These are phyloP conservation scores for Mucor saturninus DNA, from an alignment of 371 early-diverging fungal species.

Conservation along the genomic window DNA sequence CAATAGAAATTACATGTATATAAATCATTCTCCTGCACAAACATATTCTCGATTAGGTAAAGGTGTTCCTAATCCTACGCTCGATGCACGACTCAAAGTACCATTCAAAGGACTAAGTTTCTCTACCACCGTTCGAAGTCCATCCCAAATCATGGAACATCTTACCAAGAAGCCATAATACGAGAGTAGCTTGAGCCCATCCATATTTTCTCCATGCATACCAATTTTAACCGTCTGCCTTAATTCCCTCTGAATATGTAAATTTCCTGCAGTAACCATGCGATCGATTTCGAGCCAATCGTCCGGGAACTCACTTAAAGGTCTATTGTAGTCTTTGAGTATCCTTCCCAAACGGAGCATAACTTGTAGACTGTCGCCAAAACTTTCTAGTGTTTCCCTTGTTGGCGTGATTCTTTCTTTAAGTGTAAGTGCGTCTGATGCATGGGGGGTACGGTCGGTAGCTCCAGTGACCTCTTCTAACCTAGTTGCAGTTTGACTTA, in stretches of 20 bases:
- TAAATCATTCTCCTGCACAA: neutral
- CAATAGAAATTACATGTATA: too few species aligned
- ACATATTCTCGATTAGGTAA: slow-evolving; percentile 23
- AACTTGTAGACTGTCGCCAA: slow-evolving; percentile 23
- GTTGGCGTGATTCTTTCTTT: slow-evolving; percentile 23
- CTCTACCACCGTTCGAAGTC: slow-evolving; percentile 28
- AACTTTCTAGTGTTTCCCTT: slow-evolving; percentile 22
- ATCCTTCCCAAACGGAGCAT: slow-evolving; percentile 26
- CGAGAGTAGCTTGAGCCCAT: slow-evolving; percentile 23
- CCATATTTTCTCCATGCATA: slow-evolving; percentile 20
- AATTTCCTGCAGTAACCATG: slow-evolving; percentile 17
- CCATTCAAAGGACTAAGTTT: slow-evolving; percentile 31
- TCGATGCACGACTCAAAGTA: slow-evolving; percentile 27
- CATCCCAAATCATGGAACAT: slow-evolving; percentile 36
- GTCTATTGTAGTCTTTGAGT: slow-evolving; percentile 15
- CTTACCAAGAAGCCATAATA: slow-evolving; percentile 34
- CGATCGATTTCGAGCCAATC: slow-evolving; percentile 34
- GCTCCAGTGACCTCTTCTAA: slow-evolving; percentile 10
- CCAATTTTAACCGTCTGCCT: slow-evolving; percentile 14
- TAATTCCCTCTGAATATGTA: slow-evolving; percentile 22
- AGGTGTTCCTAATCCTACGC: slow-evolving; percentile 11
- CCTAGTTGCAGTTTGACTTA: slow-evolving; percentile 14
- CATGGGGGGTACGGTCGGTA: neutral
- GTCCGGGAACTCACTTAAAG: slow-evolving; percentile 25
- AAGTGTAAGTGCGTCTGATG: neutral